These are phyloP conservation scores for Colletotrichum sp. DNA, from an alignment of 2,329 filamentous ascomycete species.

Conservation along the genomic window DNA sequence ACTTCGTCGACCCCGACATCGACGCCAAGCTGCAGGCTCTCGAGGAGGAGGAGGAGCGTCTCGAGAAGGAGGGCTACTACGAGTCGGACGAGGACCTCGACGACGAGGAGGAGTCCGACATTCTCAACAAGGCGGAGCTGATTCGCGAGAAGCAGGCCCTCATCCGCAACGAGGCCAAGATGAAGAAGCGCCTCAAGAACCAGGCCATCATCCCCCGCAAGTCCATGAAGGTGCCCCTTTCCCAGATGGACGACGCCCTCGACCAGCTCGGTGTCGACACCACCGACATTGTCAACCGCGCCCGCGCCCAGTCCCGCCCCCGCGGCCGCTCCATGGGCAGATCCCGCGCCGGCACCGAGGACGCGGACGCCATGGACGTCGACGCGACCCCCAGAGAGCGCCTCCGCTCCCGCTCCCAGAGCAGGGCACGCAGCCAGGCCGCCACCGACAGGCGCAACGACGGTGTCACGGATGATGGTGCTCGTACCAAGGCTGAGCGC, in stretches of 20 bases:
- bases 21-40: slow-evolving; percentile 89
- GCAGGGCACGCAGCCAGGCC: slow-evolving; percentile 63
- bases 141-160: slow-evolving; percentile 94
- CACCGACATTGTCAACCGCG: slow-evolving; percentile 74
- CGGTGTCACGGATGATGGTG: slow-evolving; percentile 72
- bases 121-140: slow-evolving; percentile 88
- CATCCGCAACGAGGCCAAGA: slow-evolving; percentile 92
- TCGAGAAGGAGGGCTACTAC: slow-evolving; percentile 93
- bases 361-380: slow-evolving; percentile 78
- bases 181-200: slow-evolving; percentile 98
- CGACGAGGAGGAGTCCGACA: slow-evolving; percentile 87
- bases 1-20: slow-evolving; percentile 97
- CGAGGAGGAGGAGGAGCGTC: slow-evolving; percentile 93
- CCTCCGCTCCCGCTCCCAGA: slow-evolving; percentile 76
- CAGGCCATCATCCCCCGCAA: slow-evolving; percentile 89
- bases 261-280: slow-evolving; percentile 87
- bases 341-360: slow-evolving; percentile 66
- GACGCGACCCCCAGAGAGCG: slow-evolving; percentile 63
- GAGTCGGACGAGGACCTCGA: slow-evolving; percentile 83
- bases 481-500: slow-evolving; percentile 81
- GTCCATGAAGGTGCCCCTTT: slow-evolving; percentile 79
- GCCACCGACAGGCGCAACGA: slow-evolving; percentile 74
- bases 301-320: slow-evolving; percentile 67
- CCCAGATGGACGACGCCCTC: slow-evolving; percentile 85
- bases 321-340: slow-evolving; percentile 76